These are phyloP conservation scores for Xanthoconium stramineum DNA, from an alignment of 768 basidiomycete genomes.

Conservation along the genomic window DNA sequence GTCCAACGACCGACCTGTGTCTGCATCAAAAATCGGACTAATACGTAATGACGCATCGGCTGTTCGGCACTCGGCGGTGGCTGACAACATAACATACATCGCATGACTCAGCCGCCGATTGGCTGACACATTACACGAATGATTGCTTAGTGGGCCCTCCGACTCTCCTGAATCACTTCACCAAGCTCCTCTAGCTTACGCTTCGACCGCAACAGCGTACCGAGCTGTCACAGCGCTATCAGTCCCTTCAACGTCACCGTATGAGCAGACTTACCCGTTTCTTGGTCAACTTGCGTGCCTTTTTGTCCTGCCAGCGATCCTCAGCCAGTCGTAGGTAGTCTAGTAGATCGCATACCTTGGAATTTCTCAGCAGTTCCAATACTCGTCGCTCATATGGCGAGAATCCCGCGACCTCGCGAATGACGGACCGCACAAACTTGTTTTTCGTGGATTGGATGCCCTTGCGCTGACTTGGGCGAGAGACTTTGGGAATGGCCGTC, in stretches of 20 bases:
- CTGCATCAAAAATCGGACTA: conserved; percentile 21
- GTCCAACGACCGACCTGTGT: neutral
- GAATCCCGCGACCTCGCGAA: conserved; percentile 97
- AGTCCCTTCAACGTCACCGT: neutral
- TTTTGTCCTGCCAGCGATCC: conserved; percentile 75
- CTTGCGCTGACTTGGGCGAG: conserved; percentile 88
- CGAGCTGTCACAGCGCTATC: conserved; percentile 56
- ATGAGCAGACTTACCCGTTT: conserved; percentile 75
- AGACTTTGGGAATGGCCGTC: conserved; percentile 70
- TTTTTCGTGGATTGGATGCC: conserved; percentile 87
- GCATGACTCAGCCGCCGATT: conserved; percentile 12
- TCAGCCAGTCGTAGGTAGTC: neutral
- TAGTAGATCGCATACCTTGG: conserved; percentile 60
- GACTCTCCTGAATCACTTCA: conserved; percentile 89
- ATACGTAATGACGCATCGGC: conserved; percentile 25
- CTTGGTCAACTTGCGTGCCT: conserved; percentile 98
- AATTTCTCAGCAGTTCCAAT: conserved; percentile 97
- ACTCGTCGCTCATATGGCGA: conserved; percentile 97
- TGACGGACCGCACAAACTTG: conserved; percentile 88
- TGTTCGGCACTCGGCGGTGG: conserved; percentile 11
- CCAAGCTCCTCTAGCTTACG: conserved; percentile 97
- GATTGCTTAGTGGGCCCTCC: conserved; percentile 54
- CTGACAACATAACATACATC: neutral
- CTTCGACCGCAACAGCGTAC: conserved; percentile 97
- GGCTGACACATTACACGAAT: neutral